phyloP scores from a whole-genome alignment of 805 yeast genomes.

The Cyberlindnera subsufficiens region DNA sequence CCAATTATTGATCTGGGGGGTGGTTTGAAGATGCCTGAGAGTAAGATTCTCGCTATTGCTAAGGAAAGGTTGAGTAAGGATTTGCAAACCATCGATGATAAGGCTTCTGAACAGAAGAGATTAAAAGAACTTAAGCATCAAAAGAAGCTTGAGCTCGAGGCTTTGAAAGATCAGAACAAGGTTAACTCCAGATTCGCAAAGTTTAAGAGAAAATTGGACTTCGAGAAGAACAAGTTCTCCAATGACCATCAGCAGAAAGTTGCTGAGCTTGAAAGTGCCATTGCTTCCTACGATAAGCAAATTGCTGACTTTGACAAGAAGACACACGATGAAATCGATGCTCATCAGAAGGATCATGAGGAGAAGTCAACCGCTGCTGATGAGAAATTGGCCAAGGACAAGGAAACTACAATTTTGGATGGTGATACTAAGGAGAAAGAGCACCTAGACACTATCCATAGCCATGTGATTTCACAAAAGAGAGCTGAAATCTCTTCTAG shows the following conservation, averaged over 20 bases:
- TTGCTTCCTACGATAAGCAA: slow-evolving; percentile 15
- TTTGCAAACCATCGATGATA: slow-evolving; percentile 16
- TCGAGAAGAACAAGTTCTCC: slow-evolving; percentile 16
- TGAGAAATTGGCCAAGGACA: slow-evolving; percentile 14
- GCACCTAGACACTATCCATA: slow-evolving; percentile 14
- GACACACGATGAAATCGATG: slow-evolving; percentile 18
- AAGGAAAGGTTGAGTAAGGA: slow-evolving; percentile 17
- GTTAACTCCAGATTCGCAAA: slow-evolving; percentile 20
- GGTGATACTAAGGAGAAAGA: slow-evolving; percentile 13
- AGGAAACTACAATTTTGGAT: slow-evolving; percentile 12
- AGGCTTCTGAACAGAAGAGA: slow-evolving; percentile 21
- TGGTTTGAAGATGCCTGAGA: slow-evolving; percentile 24
- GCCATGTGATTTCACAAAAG: slow-evolving; percentile 17
- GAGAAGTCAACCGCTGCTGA: slow-evolving; percentile 14
- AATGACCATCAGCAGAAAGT: slow-evolving; percentile 13
- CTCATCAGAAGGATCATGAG: slow-evolving; percentile 12
- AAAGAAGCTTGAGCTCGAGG: slow-evolving; percentile 22
- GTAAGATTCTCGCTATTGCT: slow-evolving; percentile 22
- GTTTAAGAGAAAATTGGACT: slow-evolving; percentile 23
- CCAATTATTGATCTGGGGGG: slow-evolving; percentile 23
- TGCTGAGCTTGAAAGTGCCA: slow-evolving; percentile 18
- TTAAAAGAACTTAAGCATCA: slow-evolving; percentile 20
- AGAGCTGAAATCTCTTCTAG: slow-evolving; percentile 19
- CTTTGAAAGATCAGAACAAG: slow-evolving; percentile 21
- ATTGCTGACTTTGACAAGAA: slow-evolving; percentile 17